Conservation (phyloP, 305 asterid species). For the Fraxinus angustifolia region DNA sequence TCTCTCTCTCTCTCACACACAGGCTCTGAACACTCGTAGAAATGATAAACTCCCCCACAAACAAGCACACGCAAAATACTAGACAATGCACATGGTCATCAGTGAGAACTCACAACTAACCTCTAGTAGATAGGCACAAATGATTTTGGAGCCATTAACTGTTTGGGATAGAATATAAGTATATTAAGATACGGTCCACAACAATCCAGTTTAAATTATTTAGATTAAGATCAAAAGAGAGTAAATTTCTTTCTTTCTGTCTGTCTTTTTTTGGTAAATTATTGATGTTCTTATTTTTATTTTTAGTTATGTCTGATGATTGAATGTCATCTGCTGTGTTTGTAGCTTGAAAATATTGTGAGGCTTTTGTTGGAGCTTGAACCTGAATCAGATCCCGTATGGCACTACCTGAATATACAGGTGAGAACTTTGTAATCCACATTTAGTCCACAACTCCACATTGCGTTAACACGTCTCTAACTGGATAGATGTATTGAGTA, state of each 20-base stretch:
- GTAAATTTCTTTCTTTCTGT: not conserved
- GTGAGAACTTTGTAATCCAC: constrained; percentile 37
- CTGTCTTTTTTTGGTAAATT: constrained; percentile 1
- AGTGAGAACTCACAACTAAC: not conserved
- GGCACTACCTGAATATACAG: constrained; percentile 91
- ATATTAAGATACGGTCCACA: not conserved
- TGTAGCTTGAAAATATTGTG: constrained; percentile 96
- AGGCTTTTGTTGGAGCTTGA: constrained; percentile 94
- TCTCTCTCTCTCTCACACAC: not conserved
- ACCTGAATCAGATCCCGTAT: constrained; percentile 94
- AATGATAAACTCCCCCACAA: not conserved
- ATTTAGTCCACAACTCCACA: not conserved
- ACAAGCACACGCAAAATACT: not conserved
- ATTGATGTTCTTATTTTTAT: not conserved
- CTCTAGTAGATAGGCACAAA: not conserved
- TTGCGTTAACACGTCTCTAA: not conserved
- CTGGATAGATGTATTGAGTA: not conserved
- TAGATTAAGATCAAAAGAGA: not conserved
- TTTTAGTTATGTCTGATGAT: constrained; percentile 19
- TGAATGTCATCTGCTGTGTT: constrained; percentile 29
- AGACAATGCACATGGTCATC: not conserved
- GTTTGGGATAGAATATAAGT: not conserved
- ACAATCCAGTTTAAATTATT: not conserved
- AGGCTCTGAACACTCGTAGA: not conserved
- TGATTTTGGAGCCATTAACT: not conserved